phyloP scores from a whole-genome alignment of 352 stramenopile genomes.

The Pythium phragmitis region DNA sequence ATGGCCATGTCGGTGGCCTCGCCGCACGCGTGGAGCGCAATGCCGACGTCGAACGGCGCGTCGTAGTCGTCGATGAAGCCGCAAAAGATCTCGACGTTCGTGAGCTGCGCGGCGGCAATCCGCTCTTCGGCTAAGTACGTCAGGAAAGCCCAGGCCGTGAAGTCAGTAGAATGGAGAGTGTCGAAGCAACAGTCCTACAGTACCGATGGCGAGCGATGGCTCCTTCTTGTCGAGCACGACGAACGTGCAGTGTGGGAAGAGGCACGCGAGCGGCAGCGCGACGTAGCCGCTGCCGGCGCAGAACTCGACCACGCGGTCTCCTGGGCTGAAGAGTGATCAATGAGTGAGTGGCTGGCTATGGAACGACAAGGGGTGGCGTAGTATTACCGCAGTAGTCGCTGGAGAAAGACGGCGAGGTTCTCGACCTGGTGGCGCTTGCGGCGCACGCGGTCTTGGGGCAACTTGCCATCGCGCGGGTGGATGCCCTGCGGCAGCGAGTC shows the following conservation, averaged over 20 bases:
- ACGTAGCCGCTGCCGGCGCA: conserved; percentile 79
- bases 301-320: conserved; percentile 81
- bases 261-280: conserved; percentile 65
- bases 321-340: conserved; percentile 34
- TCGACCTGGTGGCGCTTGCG: conserved; percentile 82
- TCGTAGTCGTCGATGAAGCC: conserved; percentile 72
- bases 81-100: conserved; percentile 76
- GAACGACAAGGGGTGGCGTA: neutral
- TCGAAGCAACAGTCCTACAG: neutral
- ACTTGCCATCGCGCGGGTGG: conserved; percentile 65
- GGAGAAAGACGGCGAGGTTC: conserved; percentile 73
- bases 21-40: conserved; percentile 78
- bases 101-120: conserved; percentile 52
- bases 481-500: conserved; percentile 55
- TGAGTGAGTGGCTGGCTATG: neutral
- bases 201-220: conserved; percentile 73
- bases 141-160: neutral
- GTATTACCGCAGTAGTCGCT: conserved; percentile 47
- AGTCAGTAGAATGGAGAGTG: neutral
- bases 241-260: conserved; percentile 74
- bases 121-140: conserved; percentile 47
- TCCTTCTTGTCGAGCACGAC: conserved; percentile 80
- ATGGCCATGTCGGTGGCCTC: conserved; percentile 84
- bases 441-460: conserved; percentile 44
- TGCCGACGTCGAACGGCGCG: conserved; percentile 70